Base-by-base conservation (phyloP, 768 basidiomycete species). In the Austroboletus eburneus region DNA sequence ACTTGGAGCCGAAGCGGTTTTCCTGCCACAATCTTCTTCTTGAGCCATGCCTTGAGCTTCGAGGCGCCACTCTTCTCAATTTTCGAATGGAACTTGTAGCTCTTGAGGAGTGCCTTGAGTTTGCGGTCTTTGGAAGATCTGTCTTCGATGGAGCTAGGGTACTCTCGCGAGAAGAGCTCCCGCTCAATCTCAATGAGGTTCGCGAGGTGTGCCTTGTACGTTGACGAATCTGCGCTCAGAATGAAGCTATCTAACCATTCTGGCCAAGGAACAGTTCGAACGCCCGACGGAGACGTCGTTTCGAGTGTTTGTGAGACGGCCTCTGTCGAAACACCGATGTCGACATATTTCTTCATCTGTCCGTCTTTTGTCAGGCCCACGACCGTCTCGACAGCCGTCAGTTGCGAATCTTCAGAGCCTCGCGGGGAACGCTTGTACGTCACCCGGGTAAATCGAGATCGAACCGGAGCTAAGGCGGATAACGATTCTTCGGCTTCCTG, bases 401-500 rank as follows among this genome's bases (percentile, higher is more conserved):
- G 58, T 43, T 80, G 76, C 1, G 85, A 86, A 59, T 85, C 83
- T 57, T 78, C 76, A n/a, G 85, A 86, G 39, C 78, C 82, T 44
- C 81, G 74, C 13, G 76, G 71, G 1, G 64, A 62, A n/a, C 69
- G 67, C 33, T 72, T 69, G 33, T 61, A 54, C 43, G 46, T 44
- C 46, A 58, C 33, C 20, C 29, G 47, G 25, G 40, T 39, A 32
- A 62, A 39, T 27, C 30, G 48, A 41, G 50, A 44, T 18, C 27
- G 36, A 14, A 22, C 18, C 8, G 49, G 38, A 22, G 44, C 46
- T 39, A 50, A 48, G 1, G 32, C 23, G 10, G 48, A 48, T 25
- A 78, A 50, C n/a, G 72, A 73, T n/a, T 69, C 70, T 39, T 74
- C 70, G 27, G 78, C 71, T 6, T 72, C 70, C 20, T 67, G 63